Percentiles rank a stretch among this genome's conserved stretches.
These are phyloP conservation scores for Cryptomeria japonica DNA, from an alignment of 75 land plant genomes.

Conservation along the genomic window DNA sequence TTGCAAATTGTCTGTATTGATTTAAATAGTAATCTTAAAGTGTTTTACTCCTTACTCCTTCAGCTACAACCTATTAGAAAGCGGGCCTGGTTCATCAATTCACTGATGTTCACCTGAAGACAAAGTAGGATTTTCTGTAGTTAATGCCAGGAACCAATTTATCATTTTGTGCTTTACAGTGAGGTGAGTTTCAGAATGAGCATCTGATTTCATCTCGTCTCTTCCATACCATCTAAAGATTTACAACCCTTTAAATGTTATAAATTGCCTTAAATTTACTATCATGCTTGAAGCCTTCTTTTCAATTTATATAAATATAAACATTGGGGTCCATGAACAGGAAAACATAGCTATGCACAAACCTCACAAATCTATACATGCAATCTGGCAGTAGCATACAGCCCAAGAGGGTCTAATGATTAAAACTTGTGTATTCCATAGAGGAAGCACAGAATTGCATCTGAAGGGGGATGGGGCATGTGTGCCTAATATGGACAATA, in stretches of 20 bases:
- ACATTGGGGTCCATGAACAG: neutral
- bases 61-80: neutral
- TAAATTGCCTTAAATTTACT: neutral
- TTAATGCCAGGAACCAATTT: neutral
- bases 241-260: neutral
- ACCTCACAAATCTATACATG: neutral
- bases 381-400: neutral
- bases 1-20: neutral
- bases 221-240: neutral
- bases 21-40: neutral
- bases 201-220: neutral
- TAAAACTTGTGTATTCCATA: neutral
- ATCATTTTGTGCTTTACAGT: neutral
- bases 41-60: neutral
- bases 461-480: no score
- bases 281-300: neutral
- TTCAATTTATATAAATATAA: neutral
- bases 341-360: neutral
- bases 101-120: neutral
- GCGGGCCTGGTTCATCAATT: neutral
- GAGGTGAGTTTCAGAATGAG: neutral
- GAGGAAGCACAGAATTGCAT: neutral
- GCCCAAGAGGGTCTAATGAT: neutral
- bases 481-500: no score
- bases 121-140: neutral